Conservation (phyloP, 192 early-diverging fungal species). For the Entomortierella lignicola region DNA sequence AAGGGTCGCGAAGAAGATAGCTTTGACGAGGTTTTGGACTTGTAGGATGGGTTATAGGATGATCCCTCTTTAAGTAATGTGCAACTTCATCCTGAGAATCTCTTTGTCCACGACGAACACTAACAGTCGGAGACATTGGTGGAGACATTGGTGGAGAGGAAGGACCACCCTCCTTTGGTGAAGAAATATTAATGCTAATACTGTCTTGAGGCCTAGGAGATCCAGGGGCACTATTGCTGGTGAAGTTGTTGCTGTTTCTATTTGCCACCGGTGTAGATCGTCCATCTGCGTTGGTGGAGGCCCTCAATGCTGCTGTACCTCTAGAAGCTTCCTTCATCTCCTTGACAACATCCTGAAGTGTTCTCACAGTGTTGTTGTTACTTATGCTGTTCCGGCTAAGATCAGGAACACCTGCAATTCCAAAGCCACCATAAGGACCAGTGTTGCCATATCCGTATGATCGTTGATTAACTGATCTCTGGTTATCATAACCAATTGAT, state of each 20-base stretch:
- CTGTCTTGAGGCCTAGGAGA: background rate
- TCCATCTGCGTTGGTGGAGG: background rate
- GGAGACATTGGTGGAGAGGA: background rate
- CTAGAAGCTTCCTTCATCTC: conserved; percentile 50
- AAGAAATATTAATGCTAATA: conserved; percentile 26
- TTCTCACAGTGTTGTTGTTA: conserved; percentile 36
- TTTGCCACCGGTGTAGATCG: background rate
- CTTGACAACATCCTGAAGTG: conserved; percentile 51
- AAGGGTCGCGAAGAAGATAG: too few relatives aligned
- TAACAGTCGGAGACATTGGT: background rate
- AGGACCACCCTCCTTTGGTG: conserved; percentile 9
- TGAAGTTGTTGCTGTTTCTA: background rate
- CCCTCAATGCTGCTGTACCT: conserved; percentile 18
- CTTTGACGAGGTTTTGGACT: too few relatives aligned
- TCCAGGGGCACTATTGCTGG: background rate
- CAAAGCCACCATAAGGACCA: conserved; percentile 36
- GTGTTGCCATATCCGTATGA: conserved; percentile 39
- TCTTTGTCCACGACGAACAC: background rate
- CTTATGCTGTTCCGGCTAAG: conserved; percentile 12
- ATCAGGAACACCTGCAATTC: conserved; percentile 51
- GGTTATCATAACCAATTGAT: conserved; percentile 38
- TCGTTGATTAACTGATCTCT: conserved; percentile 45
- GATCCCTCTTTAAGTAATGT: conserved; percentile 18
- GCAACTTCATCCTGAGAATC: conserved; percentile 14
- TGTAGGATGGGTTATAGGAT: conserved; percentile 13